These are phyloP conservation scores for Fusarium paranaense DNA, from an alignment of 2,329 filamentous ascomycete genomes.

Conservation along the genomic window DNA sequence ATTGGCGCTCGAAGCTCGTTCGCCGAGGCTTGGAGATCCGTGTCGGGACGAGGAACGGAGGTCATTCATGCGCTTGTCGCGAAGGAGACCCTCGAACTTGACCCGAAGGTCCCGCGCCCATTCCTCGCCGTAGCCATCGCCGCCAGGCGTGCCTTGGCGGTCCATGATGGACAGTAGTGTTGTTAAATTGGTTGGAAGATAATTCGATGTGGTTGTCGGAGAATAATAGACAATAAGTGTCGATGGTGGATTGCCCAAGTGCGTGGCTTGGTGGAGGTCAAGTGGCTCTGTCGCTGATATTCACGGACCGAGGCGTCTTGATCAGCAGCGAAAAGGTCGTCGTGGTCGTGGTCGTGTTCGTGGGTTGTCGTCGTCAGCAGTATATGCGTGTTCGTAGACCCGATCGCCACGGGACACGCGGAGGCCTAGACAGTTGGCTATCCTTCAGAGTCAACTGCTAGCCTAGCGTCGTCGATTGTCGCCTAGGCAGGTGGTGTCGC, in stretches of 20 bases:
- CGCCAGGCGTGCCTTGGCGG: constrained; percentile 51
- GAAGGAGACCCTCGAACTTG: constrained; percentile 88
- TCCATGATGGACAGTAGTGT: constrained; percentile 48
- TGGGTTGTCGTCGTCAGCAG: constrained; percentile 43
- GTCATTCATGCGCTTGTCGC: constrained; percentile 88
- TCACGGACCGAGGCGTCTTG: constrained; percentile 25
- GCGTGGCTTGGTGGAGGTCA: constrained; percentile 11
- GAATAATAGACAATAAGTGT: not conserved
- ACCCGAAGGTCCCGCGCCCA: constrained; percentile 83
- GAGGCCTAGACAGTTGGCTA: constrained; percentile 34
- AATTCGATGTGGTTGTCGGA: constrained; percentile 8
- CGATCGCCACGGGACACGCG: constrained; percentile 42
- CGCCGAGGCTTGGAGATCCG: constrained; percentile 65
- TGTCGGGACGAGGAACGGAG: constrained; percentile 68
- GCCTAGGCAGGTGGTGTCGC: constrained; percentile 6
- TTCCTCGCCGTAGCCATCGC: constrained; percentile 71
- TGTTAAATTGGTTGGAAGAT: not conserved
- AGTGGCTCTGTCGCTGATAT: constrained; percentile 33
- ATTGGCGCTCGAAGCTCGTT: constrained; percentile 63
- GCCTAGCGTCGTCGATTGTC: constrained; percentile 33
- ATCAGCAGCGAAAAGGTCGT: constrained; percentile 13
- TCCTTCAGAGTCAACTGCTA: constrained; percentile 30
- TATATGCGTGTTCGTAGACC: constrained; percentile 41
- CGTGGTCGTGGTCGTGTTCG: constrained; percentile 42
- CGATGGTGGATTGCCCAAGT: constrained; percentile 29